Evolutionary conservation across 169 alveolate species (phyloP).

Genomic region (Plasmodium gallinaceum): DNA sequence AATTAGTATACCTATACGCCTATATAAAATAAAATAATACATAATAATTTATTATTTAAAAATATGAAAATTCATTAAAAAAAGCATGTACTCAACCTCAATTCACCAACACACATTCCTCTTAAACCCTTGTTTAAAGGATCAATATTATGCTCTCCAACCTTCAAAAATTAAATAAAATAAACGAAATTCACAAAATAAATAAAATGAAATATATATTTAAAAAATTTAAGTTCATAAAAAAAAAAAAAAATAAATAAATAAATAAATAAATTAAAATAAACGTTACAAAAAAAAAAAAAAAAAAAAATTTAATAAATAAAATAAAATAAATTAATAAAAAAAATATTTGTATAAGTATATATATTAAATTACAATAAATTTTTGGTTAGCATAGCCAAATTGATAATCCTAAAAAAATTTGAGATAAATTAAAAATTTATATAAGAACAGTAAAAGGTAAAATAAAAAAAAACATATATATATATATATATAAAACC

Average conservation of each 20-base stretch:
- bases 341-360: neutral
- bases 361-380: constrained; percentile 48
- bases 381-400: constrained; percentile 73
- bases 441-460: constrained; percentile 2
- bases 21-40: constrained; percentile 19
- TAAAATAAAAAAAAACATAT: constrained; percentile 6
- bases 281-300: neutral
- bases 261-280: neutral
- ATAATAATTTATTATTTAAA: neutral
- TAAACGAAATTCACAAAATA: neutral
- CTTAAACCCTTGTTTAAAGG: constrained; percentile 82
- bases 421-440: neutral
- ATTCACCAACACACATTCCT: constrained; percentile 85
- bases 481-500: neutral
- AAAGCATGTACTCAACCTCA: constrained; percentile 62
- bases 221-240: neutral
- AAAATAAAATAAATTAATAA: no score
- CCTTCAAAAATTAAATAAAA: constrained; percentile 53
- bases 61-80: neutral
- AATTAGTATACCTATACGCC: constrained; percentile 83
- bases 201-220: neutral
- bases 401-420: constrained; percentile 46
- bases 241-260: neutral
- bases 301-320: no score
- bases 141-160: constrained; percentile 81